Evolutionary conservation across 768 basidiomycete genomes (phyloP).

Genomic region (Russula abietina): DNA sequence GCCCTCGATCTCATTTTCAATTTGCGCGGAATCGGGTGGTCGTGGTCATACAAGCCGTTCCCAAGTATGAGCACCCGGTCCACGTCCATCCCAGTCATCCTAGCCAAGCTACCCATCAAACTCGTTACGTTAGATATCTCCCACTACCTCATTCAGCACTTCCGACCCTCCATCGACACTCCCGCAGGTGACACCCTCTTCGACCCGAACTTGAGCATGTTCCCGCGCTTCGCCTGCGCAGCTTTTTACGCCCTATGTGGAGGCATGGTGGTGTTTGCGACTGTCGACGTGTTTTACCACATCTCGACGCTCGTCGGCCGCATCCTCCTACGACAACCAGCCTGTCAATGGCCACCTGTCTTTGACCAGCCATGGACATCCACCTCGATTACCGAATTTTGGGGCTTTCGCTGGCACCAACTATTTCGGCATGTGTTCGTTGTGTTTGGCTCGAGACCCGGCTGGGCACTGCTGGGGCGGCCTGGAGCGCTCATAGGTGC

Average conservation of each 20-base stretch:
- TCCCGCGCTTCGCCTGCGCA: neutral
- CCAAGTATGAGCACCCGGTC: neutral
- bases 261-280: neutral
- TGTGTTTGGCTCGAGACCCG: constrained; percentile 30
- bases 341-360: constrained; percentile 35
- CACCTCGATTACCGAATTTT: constrained; percentile 37
- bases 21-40: constrained; percentile 23
- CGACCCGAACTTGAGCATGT: constrained; percentile 1
- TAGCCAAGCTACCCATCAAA: constrained; percentile 1
- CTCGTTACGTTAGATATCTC: constrained; percentile 4
- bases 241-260: neutral
- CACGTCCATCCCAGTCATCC: neutral
- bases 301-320: constrained; percentile 27
- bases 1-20: constrained; percentile 19
- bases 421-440: constrained; percentile 32
- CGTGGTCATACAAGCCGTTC: constrained; percentile 20
- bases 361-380: constrained; percentile 36
- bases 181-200: constrained; percentile 18
- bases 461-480: constrained; percentile 43
- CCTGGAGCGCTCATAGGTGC: constrained; percentile 48
- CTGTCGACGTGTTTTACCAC: neutral
- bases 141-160: constrained; percentile 7
- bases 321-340: constrained; percentile 30
- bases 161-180: constrained; percentile 7
- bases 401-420: constrained; percentile 39